A percentile compares a stretch with the other conserved stretches of the same genome.
Conservation (phyloP, 129 eudicot genomes). For the Centella asiatica region DNA sequence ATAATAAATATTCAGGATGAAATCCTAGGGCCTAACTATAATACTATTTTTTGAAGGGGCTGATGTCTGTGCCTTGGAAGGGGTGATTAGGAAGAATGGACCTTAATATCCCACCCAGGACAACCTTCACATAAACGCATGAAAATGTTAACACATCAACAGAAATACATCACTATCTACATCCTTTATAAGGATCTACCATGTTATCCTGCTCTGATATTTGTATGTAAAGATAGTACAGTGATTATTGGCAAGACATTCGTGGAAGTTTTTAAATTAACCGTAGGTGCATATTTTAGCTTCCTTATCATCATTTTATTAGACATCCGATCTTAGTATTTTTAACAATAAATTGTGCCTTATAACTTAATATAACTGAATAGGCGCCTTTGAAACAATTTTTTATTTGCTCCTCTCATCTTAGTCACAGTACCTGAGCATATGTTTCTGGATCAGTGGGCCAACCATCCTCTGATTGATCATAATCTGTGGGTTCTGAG, state of each 20-base stretch:
- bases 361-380: not conserved
- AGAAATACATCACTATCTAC: not conserved
- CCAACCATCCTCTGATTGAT: constrained; percentile 34
- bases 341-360: not conserved
- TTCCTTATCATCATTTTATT: not conserved
- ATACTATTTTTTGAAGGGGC: not conserved
- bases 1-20: too few species aligned
- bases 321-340: not conserved
- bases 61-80: not conserved
- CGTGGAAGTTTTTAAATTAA: not conserved
- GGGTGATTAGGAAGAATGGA: not conserved
- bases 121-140: not conserved
- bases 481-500: constrained; percentile 45
- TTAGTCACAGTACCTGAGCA: constrained; percentile 33
- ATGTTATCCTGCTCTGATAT: not conserved
- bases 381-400: not conserved
- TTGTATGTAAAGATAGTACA: not conserved
- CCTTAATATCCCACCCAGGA: not conserved
- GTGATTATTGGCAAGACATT: too few species aligned
- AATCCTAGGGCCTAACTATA: not conserved
- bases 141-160: not conserved
- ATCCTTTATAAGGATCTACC: not conserved
- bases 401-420: not conserved
- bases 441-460: constrained; percentile 26
- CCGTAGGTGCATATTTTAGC: not conserved